These are phyloP conservation scores for Tricholomella constricta DNA, from an alignment of 768 basidiomycete genomes.

Conservation along the genomic window DNA sequence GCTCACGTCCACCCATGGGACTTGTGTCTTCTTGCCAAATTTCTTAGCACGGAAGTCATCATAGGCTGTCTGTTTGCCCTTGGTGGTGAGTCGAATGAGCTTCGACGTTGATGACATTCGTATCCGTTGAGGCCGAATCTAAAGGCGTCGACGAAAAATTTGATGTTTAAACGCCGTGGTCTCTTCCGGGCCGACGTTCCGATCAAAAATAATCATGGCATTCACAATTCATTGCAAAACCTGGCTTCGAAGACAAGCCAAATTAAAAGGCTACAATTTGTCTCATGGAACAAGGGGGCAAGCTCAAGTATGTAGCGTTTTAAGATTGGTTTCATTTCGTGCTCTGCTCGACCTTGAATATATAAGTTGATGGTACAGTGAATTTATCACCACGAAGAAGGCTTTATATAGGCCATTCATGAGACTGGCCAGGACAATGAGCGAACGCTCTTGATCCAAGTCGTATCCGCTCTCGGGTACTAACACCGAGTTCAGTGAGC, in stretches of 20 bases:
- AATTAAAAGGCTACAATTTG: no score
- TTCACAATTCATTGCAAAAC: not conserved
- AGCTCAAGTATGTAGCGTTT: no score
- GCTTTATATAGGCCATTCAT: no score
- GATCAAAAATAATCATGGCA: not conserved
- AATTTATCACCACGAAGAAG: no score
- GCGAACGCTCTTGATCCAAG: constrained; percentile 37
- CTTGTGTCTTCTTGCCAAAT: constrained; percentile 20
- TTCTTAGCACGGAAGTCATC: constrained; percentile 1
- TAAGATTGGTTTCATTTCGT: no score
- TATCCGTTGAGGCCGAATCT: not conserved
- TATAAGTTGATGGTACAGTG: no score
- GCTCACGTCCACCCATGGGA: constrained; percentile 41
- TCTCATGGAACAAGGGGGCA: no score
- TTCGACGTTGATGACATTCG: constrained; percentile 9
- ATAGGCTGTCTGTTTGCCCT: constrained; percentile 4
- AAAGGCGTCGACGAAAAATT: constrained; percentile 1
- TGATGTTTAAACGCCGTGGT: not conserved
- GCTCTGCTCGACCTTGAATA: no score
- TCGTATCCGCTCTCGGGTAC: constrained; percentile 32
- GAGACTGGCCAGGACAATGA: constrained; percentile 35
- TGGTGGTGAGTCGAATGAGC: constrained; percentile 12
- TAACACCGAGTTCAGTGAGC: constrained; percentile 7
- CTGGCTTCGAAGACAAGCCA: no score
- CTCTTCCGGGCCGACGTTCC: not conserved